phyloP scores from a whole-genome alignment of 345 rosid genomes.

The Melastoma malabathricum region DNA sequence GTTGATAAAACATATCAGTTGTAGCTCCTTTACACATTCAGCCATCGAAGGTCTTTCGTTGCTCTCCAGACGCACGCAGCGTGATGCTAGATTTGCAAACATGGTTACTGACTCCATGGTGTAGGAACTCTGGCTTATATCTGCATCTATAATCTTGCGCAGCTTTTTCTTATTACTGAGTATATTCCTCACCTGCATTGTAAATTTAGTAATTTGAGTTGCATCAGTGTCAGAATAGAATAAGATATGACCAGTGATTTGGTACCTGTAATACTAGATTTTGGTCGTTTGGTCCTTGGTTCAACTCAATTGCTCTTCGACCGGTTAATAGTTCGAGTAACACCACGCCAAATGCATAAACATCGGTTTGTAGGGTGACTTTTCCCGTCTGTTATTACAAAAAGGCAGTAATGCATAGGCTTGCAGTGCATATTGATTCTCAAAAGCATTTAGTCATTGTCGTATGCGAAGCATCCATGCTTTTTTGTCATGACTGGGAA shows the following conservation, averaged over 20 bases:
- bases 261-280: conserved; percentile 87
- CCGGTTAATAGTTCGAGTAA: conserved; percentile 91
- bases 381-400: conserved; percentile 65
- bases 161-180: conserved; percentile 67
- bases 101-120: conserved; percentile 67
- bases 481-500: no score
- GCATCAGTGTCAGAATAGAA: neutral
- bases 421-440: no score
- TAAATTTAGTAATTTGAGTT: conserved; percentile 3
- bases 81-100: conserved; percentile 86
- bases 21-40: conserved; percentile 82
- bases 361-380: conserved; percentile 90
- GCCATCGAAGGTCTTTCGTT: conserved; percentile 71
- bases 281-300: conserved; percentile 75
- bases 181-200: conserved; percentile 66
- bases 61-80: conserved; percentile 82
- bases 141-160: conserved; percentile 76
- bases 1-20: conserved; percentile 51
- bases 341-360: conserved; percentile 94
- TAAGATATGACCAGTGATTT: neutral
- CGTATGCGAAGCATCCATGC: no score
- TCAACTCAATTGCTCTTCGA: conserved; percentile 85
- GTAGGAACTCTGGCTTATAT: conserved; percentile 56
- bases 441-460: no score
- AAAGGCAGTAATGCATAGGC: neutral